Evolutionary conservation across 345 rosid species (phyloP), one percentile per base, ranked within the genome.

Genomic region (Zanthoxylum bungeanum): DNA sequence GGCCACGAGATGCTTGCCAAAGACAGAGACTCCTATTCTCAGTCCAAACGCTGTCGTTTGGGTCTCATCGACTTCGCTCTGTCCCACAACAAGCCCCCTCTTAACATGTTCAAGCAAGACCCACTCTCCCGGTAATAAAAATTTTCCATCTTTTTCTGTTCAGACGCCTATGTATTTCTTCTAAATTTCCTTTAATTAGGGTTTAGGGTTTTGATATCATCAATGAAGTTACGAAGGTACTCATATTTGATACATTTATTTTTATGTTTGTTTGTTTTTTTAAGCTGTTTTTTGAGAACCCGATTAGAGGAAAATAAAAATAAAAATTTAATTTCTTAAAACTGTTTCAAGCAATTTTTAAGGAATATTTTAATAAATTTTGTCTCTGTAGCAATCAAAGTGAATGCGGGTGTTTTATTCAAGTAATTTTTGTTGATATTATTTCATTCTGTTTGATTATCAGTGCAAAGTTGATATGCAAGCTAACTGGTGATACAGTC

Each of bases 381-480:
- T 39, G 10, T 17, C 2, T 24, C 9, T 27, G 9, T 37, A 16
- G 37, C 39, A 21, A 1, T 58, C 33, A 66, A 30, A 31, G 24
- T 30, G 2, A 16, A 19, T 30, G 40, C 28, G 51, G 60, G 11
- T 47, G 36, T 16, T 36, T 25, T 44, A 55, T 73, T 34, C 24
- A 37, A 9, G 42, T 55, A 14, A 53, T 64, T 8, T 61, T 11
- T 69, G 28, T 24, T 64, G 57, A 27, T 69, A 9, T 68, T 49
- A 46, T 56, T 66, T 39, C 34, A 21, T 2, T 70, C 42, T 64
- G 36, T 60, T 77, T 68, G 12, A 56, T 72, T 73, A 31, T 77
- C 81, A 94, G 98, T 73, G 85, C 97, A 1, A 92, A 88, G 81
- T 75, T 94, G 77, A 80, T 85, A 73, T 92, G 98, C 81, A 94